These are phyloP conservation scores for Moesziomyces antarcticus DNA, from an alignment of 1,284 basidiomycete species.

Conservation along the genomic window DNA sequence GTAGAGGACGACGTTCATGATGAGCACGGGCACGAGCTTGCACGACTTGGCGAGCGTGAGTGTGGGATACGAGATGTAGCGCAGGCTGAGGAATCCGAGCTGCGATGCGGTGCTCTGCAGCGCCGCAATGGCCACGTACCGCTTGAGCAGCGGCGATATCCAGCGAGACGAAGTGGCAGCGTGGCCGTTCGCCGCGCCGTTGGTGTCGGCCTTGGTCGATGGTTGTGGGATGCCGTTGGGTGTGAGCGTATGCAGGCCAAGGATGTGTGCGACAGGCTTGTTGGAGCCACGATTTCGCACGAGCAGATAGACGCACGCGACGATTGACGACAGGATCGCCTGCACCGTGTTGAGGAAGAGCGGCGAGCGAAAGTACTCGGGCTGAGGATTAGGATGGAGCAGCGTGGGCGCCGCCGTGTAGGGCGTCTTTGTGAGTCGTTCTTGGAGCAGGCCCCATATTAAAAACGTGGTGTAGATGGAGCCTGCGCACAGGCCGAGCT, in stretches of 20 bases:
- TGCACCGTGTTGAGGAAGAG: constrained; percentile 89
- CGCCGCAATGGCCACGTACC: constrained; percentile 71
- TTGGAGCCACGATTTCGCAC: constrained; percentile 70
- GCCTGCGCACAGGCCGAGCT: constrained; percentile 59
- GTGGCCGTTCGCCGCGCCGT: background rate
- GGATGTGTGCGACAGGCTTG: constrained; percentile 28
- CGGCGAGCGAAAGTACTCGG: constrained; percentile 78
- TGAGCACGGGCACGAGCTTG: constrained; percentile 94
- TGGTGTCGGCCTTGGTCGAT: background rate
- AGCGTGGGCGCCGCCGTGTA: constrained; percentile 47
- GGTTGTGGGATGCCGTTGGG: constrained; percentile 21
- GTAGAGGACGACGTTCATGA: constrained; percentile 82
- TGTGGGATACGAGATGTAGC: constrained; percentile 96
- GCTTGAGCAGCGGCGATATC: constrained; percentile 73
- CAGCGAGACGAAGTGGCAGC: constrained; percentile 6
- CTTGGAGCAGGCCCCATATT: constrained; percentile 66
- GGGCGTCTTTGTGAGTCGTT: constrained; percentile 64
- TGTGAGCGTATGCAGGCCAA: constrained; percentile 59
- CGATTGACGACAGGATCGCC: constrained; percentile 81
- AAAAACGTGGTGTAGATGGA: constrained; percentile 66
- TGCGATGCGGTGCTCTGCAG: constrained; percentile 92
- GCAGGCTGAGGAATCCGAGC: constrained; percentile 91
- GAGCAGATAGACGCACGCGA: constrained; percentile 83
- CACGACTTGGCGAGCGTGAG: constrained; percentile 99
- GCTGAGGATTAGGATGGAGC: constrained; percentile 47